Base-by-base conservation (phyloP, 1,139 yeast species). In the Zygosaccharomyces pseudobailii region DNA sequence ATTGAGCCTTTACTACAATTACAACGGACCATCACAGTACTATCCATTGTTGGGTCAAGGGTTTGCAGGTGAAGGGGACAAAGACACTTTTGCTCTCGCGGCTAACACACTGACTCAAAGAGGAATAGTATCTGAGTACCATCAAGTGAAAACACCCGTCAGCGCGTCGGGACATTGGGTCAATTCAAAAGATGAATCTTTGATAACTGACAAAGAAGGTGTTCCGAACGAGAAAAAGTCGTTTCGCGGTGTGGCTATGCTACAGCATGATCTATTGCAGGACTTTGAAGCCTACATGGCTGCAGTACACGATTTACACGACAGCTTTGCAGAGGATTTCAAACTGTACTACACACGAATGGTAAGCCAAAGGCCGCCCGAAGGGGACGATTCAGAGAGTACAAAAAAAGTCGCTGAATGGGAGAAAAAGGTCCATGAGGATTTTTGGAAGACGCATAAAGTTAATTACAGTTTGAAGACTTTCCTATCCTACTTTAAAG, bases 11-110 rank as follows among this genome's bases (percentile, higher is more conserved):
- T 87, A 86, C 66, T 88, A 87, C 68, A 88, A 87, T 61, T 66
- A 85, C 38, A 84, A 79, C 62, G 96, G 96, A 0, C 94, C 92
- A 3, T 74, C 76, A 17, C 80, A 80, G 67, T 88, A 77, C 62
- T 88, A 87, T 65, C 94, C 94, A 13, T 72, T 88, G 37, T 76
- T 88, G 44, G 82, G 92, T 1, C 95, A 87, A 68, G 92, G 90
- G 7, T 79, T 86, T 0, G 85, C 82, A 49, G 96, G 96, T 36
- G 95, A 87, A 68, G 96, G 96, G 50, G 96, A 88, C 65, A 88
- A 87, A 63, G 96, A 88, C 62, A 87, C 96, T 0, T 88, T 86
- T 60, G 71, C 86, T 47, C 89, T 95, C 0, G 90, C 92, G 0
- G 83, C 94, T 0, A 45, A 24, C 27, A 41, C 46, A 21, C 21